phyloP scores from a whole-genome alignment of 108 stramenopile genomes.

The Discostella stelligeroides region DNA sequence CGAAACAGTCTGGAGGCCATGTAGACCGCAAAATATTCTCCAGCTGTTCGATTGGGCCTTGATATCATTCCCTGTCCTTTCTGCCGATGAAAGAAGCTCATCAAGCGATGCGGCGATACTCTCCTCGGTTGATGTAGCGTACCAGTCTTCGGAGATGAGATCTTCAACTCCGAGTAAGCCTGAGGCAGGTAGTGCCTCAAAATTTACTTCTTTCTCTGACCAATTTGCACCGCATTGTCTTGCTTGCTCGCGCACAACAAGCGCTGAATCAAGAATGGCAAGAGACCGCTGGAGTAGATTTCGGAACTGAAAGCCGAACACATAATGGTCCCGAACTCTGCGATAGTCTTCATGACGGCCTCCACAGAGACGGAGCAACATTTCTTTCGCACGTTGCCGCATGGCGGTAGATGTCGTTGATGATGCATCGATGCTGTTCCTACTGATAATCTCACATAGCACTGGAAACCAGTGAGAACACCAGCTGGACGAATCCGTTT shows the following conservation, averaged over 20 bases:
- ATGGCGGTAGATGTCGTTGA: conserved; percentile 30
- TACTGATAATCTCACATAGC: conserved; percentile 69
- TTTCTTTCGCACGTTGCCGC: conserved; percentile 56
- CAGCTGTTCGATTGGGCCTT: conserved; percentile 64
- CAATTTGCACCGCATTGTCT: conserved; percentile 59
- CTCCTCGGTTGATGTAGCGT: conserved; percentile 25
- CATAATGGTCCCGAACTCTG: conserved; percentile 72
- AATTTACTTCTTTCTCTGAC: conserved; percentile 48
- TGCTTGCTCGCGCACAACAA: conserved; percentile 61
- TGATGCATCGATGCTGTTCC: background rate
- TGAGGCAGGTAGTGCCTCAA: conserved; percentile 45
- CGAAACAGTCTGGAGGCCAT: conserved; percentile 41
- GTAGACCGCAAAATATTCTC: conserved; percentile 72
- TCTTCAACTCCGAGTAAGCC: conserved; percentile 71
- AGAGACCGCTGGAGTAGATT: conserved; percentile 48
- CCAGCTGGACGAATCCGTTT: conserved; percentile 18
- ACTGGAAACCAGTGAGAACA: conserved; percentile 65
- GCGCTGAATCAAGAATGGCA: conserved; percentile 46
- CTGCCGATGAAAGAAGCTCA: conserved; percentile 53
- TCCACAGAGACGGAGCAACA: conserved; percentile 70
- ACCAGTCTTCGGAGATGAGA: conserved; percentile 71
- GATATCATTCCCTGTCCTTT: conserved; percentile 12
- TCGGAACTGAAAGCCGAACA: conserved; percentile 64
- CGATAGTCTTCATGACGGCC: conserved; percentile 62
- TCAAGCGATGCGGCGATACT: conserved; percentile 57